Evolutionary conservation across 2,329 filamentous ascomycete species (phyloP).

Genomic region (Hypoxylon sp.): DNA sequence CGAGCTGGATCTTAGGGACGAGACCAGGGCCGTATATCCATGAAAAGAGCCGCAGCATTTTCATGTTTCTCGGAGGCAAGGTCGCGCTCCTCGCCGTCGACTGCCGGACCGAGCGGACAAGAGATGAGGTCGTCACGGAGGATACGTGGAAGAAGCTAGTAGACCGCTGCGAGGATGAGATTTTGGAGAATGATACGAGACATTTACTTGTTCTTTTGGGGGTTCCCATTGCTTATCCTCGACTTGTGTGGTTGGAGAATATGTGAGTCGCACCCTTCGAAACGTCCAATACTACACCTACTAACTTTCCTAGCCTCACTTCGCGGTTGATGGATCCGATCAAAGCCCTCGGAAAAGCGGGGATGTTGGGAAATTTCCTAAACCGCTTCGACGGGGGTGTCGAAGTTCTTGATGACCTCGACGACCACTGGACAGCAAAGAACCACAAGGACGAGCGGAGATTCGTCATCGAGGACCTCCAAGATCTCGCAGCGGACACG

Average conservation of each 20-base stretch:
- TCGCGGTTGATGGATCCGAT: slow-evolving; percentile 88
- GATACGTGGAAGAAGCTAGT: slow-evolving; percentile 89
- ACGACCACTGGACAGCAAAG: slow-evolving; percentile 98
- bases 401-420: slow-evolving; percentile 90
- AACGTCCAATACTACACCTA: slow-evolving; percentile 10
- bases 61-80: slow-evolving; percentile 83
- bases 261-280: slow-evolving; percentile 62
- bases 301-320: slow-evolving; percentile 72
- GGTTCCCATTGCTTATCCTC: slow-evolving; percentile 84
- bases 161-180: slow-evolving; percentile 84
- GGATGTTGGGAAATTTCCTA: slow-evolving; percentile 81
- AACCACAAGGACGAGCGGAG: slow-evolving; percentile 92
- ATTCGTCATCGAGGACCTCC: slow-evolving; percentile 88
- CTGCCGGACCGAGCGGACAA: slow-evolving; percentile 89
- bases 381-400: slow-evolving; percentile 93
- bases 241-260: slow-evolving; percentile 79
- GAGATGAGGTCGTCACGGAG: slow-evolving; percentile 82
- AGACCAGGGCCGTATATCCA: slow-evolving; percentile 90
- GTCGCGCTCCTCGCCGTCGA: slow-evolving; percentile 89
- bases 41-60: slow-evolving; percentile 85
- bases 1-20: slow-evolving; percentile 88
- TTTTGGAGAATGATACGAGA: slow-evolving; percentile 85
- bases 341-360: slow-evolving; percentile 86
- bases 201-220: slow-evolving; percentile 90
- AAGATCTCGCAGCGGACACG: slow-evolving; percentile 92